Evolutionary conservation across 2,329 filamentous ascomycete genomes (phyloP).

Genomic region (Xylariaceae sp.): DNA sequence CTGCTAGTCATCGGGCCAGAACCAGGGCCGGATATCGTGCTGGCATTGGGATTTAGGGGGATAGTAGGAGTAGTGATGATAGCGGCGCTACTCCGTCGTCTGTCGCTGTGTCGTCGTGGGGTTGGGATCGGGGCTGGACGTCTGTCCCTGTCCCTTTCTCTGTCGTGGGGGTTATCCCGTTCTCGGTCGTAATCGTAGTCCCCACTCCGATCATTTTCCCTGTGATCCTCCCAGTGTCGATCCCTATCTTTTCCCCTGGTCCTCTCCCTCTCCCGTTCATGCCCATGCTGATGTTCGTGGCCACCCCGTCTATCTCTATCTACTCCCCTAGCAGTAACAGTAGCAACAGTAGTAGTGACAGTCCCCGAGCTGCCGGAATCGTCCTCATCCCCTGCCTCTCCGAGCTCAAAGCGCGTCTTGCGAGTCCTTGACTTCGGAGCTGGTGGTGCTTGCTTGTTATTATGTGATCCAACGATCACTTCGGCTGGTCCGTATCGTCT

Average conservation of each 20-base stretch:
- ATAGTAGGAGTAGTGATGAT: background rate
- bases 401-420: constrained; percentile 21
- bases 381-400: constrained; percentile 8
- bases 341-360: constrained; percentile 9
- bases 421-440: background rate
- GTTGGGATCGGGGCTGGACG: constrained; percentile 6
- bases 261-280: constrained; percentile 6
- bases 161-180: constrained; percentile 4
- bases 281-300: constrained; percentile 3
- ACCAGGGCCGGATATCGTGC: too few relatives aligned
- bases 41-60: too few relatives aligned
- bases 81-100: constrained; percentile 9
- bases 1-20: background rate
- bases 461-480: constrained; percentile 14
- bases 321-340: constrained; percentile 5
- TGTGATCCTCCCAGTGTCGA: background rate
- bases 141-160: constrained; percentile 5
- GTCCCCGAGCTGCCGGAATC: constrained; percentile 19
- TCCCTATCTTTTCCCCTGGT: constrained; percentile 13
- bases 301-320: constrained; percentile 17
- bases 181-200: constrained; percentile 10
- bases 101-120: constrained; percentile 10
- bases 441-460: background rate
- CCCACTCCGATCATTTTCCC: background rate
- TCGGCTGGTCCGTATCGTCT: constrained; percentile 16